Evolutionary conservation across 2,329 filamentous ascomycete species (phyloP), one percentile per base, ranked within the genome.

Genomic region (Arthrobotrys conoides): DNA sequence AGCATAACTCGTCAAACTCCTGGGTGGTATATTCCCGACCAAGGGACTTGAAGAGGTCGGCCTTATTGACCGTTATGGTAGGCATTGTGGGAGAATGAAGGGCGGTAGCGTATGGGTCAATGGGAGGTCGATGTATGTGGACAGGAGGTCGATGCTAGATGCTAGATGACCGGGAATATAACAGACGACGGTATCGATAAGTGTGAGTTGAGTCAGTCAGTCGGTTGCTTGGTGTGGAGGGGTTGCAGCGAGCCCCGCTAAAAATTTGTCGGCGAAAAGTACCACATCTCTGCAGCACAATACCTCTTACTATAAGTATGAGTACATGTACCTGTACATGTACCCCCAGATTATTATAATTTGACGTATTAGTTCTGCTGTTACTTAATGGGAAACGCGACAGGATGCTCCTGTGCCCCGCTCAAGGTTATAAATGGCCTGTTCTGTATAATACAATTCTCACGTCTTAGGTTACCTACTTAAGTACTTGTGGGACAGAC

Each of bases 51-150:
- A 92, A 98, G 84, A 99, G 93, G 84, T 91, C 93, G 83, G 94
- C 94, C 88, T 98, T 99, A 88, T 98, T 93, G 83, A 98, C 94
- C 82, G 91, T 89, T 83, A 99, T 97, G 84, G 96, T 99, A 86
- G 96, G 96, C 96, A 97, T 97, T 79, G 85, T 90, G 85, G 84
- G 82, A 83, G 75, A 63, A 82, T 36, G 3, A 20, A 20, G n/a
- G 18, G 48, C 24, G 48, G 20, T 51, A 18, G 18, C 27, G 22
- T 6, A 18, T 46, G n/a, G 44, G 5, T 46, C 20, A 6, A 5
- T 51, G 2, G n/a, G 4, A 10, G 9, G 8, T 14, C 3, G 10
- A 14, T 12, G 30, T 57, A 41, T 59, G 33, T 22, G 0, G 53
- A 30, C 5, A 8, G 33, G 33, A 9, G 33, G 27, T 9, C 2